Evolutionary conservation across 441 rosid species (phyloP).

Genomic region (Erodium trifolium): DNA sequence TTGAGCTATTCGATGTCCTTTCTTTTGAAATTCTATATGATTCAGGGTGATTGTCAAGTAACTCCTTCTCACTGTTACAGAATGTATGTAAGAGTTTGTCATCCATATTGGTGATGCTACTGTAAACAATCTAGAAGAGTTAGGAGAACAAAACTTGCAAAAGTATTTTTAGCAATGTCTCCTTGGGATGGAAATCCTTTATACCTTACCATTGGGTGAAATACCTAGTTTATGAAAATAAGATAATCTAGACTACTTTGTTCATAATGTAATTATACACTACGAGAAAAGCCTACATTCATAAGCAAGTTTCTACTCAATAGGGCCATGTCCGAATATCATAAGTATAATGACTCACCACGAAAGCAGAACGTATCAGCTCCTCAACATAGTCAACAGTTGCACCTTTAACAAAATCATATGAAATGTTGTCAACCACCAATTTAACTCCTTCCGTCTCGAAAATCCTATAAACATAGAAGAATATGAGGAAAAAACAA

Average conservation of each 20-base stretch:
- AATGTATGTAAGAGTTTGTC: neutral
- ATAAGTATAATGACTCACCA: conserved; percentile 30
- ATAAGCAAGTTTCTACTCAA: neutral
- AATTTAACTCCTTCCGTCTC: conserved; percentile 67
- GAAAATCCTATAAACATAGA: conserved; percentile 42
- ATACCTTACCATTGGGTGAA: neutral
- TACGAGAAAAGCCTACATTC: neutral
- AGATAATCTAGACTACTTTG: neutral
- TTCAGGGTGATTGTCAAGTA: neutral
- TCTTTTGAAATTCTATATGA: neutral
- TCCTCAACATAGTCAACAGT: conserved; percentile 87
- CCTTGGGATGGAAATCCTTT: neutral
- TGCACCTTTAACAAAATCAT: conserved; percentile 92
- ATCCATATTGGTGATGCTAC: neutral
- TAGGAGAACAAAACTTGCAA: neutral
- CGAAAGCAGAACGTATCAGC: conserved; percentile 83
- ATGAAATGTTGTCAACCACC: conserved; percentile 73
- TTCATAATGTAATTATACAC: neutral
- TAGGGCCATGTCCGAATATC: neutral
- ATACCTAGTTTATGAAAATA: neutral
- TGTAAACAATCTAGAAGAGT: neutral
- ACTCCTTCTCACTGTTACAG: too few species aligned
- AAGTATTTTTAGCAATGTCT: neutral
- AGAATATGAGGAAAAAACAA: neutral
- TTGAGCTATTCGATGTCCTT: neutral